Evolutionary conservation across 805 yeast genomes (phyloP), one percentile per base, ranked within the genome.

Genomic region (Saccharomyces kudriavzevii): DNA sequence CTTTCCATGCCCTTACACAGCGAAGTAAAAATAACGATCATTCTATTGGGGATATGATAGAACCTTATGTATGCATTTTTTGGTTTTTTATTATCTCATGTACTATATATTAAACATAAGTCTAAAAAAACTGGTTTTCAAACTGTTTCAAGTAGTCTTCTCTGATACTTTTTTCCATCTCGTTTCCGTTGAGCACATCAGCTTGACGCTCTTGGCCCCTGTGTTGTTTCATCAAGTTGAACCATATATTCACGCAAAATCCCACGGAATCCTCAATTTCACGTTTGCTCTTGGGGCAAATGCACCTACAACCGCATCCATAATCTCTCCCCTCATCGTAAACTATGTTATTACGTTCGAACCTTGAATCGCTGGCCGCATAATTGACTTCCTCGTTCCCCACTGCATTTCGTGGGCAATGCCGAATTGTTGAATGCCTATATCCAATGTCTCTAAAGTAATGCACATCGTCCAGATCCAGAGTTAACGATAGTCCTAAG

Each of bases 391-490:
- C 92, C 31, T 74, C 71, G 13, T 40, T 24, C n/a, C 57, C 59
- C 10, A 53, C 49, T 35, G 50, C 76, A 62, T 85, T 85, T 10
- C 70, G 70, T 0, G 97, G 97, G 74, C 97, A 91, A 69, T 91
- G 97, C 45, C 80, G 84, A 51, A 90, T 73, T 0, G 85, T 80
- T 0, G 92, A 79, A 66, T 92, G 97, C 53, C 81, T 76, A 70
- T 91, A 92, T 0, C 98, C 98, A 58, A 92, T 84, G 64, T 92
- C 97, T 57, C 97, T 74, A 71, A 92, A 92, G 70, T 90, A 92
- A 70, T 92, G 97, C 9, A 92, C 73, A 54, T 91, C 88, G 1
- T 79, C 73, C 2, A 83, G 68, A 54, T 85, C 77, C 45, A 91
- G 72, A 61, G 87, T 75, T 78, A 94, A 76, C 0, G 89, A 92